Base-by-base conservation (phyloP, 805 yeast species). In the Monosporozyma unispora region DNA sequence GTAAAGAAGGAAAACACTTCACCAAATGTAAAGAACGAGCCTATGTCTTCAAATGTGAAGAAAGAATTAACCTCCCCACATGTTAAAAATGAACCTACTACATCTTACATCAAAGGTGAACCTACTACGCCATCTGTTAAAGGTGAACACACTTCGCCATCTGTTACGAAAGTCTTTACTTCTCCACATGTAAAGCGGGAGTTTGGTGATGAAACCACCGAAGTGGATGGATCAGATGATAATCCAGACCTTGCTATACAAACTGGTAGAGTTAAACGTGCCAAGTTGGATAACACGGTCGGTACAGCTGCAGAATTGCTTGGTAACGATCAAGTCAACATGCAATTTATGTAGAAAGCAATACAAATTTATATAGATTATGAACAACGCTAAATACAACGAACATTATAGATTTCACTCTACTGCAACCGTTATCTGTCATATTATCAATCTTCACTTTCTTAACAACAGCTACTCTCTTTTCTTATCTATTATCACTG, bases 251-350 rank as follows among this genome's bases (percentile, higher is more conserved):
- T 23, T 31, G 6, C n/a, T 6, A 12, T 59, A 23, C 64, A 64
- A 8, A 46, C 55, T 16, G 59, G 55, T 45, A 62, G 57, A 44
- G 54, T 61, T 16, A 65, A 64, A 45, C 59, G 69, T 31, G 69
- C 69, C 23, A 61, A 55, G 52, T 51, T 65, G 21, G 66, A 63
- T 48, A 59, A 39, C 27, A 39, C 42, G 8, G 14, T 10, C 7
- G 42, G 27, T 8, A 18, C 42, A 3, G 23, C 25, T 4, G 39
- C 39, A 18, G 21, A 16, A 35, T 19, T 35, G 12, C 10, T 12
- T 9, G 42, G 22, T 21, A 39, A 21, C 11, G 42, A 39, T n/a
- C 9, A 39, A 4, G 22, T 39, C 19, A 44, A 49, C 28, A 19
- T 33, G 33, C 52, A 46, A 33, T 51, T 51, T 22, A 23, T 33